Conservation (phyloP, 2,329 filamentous ascomycete species). For the Ambrosiella xylebori region DNA sequence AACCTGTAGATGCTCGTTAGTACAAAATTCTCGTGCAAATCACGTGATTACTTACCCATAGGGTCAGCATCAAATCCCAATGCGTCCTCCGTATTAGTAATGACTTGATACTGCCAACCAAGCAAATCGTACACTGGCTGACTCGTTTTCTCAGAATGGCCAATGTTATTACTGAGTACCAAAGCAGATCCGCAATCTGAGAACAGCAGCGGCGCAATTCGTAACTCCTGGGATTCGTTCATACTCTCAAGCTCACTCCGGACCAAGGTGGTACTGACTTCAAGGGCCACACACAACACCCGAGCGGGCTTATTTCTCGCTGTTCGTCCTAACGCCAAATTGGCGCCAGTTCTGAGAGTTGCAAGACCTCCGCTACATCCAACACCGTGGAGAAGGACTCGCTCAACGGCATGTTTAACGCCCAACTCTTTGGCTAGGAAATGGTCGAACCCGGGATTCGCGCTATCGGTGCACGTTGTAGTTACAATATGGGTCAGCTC, state of each 20-base stretch:
- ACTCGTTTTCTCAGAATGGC: constrained; percentile 20
- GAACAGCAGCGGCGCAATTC: constrained; percentile 50
- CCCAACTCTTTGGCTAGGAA: constrained; percentile 42
- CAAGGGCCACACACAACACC: constrained; percentile 47
- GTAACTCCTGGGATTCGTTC: constrained; percentile 37
- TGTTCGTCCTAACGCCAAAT: constrained; percentile 45
- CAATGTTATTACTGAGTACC: constrained; percentile 47
- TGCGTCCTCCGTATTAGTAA: constrained; percentile 44
- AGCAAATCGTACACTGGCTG: constrained; percentile 42
- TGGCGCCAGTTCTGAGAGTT: constrained; percentile 44
- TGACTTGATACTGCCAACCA: constrained; percentile 46
- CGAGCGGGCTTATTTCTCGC: constrained; percentile 42
- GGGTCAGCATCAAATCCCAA: constrained; percentile 50
- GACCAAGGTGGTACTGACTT: constrained; percentile 43
- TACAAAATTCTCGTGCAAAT: not conserved
- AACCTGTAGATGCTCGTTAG: constrained; percentile 25
- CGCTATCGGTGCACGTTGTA: constrained; percentile 52
- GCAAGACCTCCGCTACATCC: constrained; percentile 50
- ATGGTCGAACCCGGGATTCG: constrained; percentile 52
- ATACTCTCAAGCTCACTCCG: constrained; percentile 49
- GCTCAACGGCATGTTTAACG: constrained; percentile 40
- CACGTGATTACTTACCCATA: constrained; percentile 26
- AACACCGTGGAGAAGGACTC: constrained; percentile 47
- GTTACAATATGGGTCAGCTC: constrained; percentile 51
- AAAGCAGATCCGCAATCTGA: constrained; percentile 53